Conservation (phyloP, 2,329 filamentous ascomycete genomes). For the Hypoxylon sp. region DNA sequence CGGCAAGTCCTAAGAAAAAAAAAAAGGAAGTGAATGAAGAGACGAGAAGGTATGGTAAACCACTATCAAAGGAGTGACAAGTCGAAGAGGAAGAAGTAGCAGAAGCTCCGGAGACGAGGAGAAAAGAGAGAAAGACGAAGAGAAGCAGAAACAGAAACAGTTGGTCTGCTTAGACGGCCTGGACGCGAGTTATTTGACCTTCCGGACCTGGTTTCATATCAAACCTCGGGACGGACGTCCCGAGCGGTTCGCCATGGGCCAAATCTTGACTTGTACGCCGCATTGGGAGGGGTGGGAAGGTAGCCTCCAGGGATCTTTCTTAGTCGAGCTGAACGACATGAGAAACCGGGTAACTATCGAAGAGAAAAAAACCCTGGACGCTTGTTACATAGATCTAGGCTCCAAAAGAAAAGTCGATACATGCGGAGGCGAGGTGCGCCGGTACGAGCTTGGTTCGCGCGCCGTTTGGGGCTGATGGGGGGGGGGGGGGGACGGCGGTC, state of each 20-base stretch:
- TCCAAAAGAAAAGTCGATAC: no score
- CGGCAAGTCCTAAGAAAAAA: conserved; percentile 22
- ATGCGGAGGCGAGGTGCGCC: no score
- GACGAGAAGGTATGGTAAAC: conserved; percentile 3
- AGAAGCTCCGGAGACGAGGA: no score
- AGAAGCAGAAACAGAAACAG: neutral
- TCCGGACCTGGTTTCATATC: conserved; percentile 13
- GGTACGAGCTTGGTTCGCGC: conserved; percentile 8
- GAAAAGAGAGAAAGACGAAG: conserved; percentile 1
- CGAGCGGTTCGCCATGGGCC: conserved; percentile 13
- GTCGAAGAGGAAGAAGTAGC: conserved; percentile 16
- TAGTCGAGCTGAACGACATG: neutral
- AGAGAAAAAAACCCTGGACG: no score
- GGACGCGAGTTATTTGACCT: conserved; percentile 3
- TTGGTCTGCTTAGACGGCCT: neutral
- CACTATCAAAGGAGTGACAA: conserved; percentile 32
- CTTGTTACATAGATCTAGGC: conserved; percentile 12
- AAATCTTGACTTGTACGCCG: conserved; percentile 1
- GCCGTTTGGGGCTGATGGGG: conserved; percentile 28
- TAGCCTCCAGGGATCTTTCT: neutral
- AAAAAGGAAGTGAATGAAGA: conserved; percentile 12
- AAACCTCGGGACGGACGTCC: conserved; percentile 16
- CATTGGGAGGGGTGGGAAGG: neutral
- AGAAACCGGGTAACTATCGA: conserved; percentile 7
- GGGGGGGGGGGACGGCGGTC: conserved; percentile 28